phyloP scores from a whole-genome alignment of 129 eudicot species.

The Smallanthus sonchifolius region DNA sequence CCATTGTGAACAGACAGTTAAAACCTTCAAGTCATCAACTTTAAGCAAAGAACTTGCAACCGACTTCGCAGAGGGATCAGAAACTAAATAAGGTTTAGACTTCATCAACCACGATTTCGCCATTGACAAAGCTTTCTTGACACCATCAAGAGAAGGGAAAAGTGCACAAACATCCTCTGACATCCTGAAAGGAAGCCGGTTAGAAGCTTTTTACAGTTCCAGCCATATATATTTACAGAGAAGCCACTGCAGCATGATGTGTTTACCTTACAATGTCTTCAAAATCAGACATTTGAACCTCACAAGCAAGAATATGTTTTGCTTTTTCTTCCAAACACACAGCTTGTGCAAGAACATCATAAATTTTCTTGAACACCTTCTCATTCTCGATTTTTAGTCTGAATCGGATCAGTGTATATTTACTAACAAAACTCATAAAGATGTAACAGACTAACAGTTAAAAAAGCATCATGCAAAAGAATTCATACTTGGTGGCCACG shows the following conservation, averaged over 20 bases:
- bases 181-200: slow-evolving; percentile 40
- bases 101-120: slow-evolving; percentile 66
- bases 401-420: slow-evolving; percentile 22
- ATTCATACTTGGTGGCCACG: slow-evolving; percentile 68
- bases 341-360: slow-evolving; percentile 47
- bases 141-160: slow-evolving; percentile 65
- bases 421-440: slow-evolving; percentile 5
- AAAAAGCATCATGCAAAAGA: slow-evolving; percentile 17
- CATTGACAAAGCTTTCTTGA: slow-evolving; percentile 57
- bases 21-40: slow-evolving; percentile 65
- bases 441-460: neutral
- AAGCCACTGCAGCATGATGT: neutral
- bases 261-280: slow-evolving; percentile 72
- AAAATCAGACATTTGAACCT: slow-evolving; percentile 61
- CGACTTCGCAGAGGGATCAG: slow-evolving; percentile 18
- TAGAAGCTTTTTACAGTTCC: neutral
- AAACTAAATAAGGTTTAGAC: slow-evolving; percentile 53
- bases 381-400: slow-evolving; percentile 83
- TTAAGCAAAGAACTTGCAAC: slow-evolving; percentile 45
- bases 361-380: slow-evolving; percentile 53
- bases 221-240: slow-evolving; percentile 6
- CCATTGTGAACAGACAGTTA: neutral
- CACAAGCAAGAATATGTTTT: slow-evolving; percentile 46
- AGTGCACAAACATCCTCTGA: slow-evolving; percentile 61
- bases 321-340: slow-evolving; percentile 79